A percentile compares a stretch with the other conserved stretches of the same genome.
These are phyloP conservation scores for Sclerotinia trifoliorum DNA, from an alignment of 2,329 filamentous ascomycete species.

Conservation along the genomic window DNA sequence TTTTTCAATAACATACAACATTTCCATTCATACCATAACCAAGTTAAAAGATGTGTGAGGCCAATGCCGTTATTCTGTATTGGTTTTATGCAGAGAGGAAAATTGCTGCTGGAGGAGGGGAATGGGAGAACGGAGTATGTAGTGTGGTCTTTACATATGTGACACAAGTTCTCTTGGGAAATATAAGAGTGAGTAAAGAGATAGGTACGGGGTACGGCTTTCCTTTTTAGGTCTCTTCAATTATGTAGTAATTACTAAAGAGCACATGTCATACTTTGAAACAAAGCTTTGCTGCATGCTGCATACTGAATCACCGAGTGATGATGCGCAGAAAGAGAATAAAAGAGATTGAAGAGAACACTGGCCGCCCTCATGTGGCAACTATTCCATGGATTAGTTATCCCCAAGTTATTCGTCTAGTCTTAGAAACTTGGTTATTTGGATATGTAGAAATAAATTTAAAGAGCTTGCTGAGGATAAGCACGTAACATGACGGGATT, in stretches of 20 bases:
- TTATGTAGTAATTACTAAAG: background rate
- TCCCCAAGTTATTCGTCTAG: background rate
- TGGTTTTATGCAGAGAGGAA: background rate
- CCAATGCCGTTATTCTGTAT: background rate
- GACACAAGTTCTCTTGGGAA: no score
- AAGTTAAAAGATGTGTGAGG: no score
- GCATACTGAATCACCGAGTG: background rate
- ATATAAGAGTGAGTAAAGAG: background rate
- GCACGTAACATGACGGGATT: background rate
- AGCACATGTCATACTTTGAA: background rate
- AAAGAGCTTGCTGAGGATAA: background rate
- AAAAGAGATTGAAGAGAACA: background rate
- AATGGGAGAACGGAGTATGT: background rate
- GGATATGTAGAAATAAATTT: background rate
- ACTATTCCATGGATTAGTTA: background rate
- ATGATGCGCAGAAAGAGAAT: background rate
- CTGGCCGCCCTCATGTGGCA: rapidly evolving
- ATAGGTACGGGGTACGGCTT: no score
- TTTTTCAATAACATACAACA: no score
- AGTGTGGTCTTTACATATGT: background rate
- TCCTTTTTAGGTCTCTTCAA: no score
- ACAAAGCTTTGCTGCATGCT: background rate
- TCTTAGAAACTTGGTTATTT: no score
- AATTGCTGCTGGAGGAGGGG: background rate
- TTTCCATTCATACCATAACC: no score